Conservation (phyloP, 1,139 yeast species). For the Hansenula sp. region DNA sequence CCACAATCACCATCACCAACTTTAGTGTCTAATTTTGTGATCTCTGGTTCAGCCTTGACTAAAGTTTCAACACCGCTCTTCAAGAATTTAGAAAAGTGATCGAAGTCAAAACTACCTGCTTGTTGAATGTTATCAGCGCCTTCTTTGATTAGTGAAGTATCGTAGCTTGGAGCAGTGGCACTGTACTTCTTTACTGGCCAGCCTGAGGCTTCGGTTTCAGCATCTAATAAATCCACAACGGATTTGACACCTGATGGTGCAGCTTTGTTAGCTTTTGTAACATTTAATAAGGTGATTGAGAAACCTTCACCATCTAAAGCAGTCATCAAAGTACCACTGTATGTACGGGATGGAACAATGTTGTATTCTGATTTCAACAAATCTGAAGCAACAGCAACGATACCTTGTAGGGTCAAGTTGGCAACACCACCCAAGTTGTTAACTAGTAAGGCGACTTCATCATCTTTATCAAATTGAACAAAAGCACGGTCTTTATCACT, state of each 20-base stretch:
- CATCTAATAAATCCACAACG: conserved; percentile 52
- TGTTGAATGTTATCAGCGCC: conserved; percentile 36
- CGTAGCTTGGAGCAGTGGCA: conserved; percentile 26
- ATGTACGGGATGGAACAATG: conserved; percentile 61
- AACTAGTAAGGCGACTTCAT: conserved; percentile 64
- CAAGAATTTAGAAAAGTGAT: conserved; percentile 31
- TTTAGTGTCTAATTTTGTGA: conserved; percentile 79
- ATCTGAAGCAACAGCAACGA: conserved; percentile 47
- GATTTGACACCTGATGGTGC: conserved; percentile 34
- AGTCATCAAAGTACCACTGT: conserved; percentile 75
- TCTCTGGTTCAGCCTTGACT: conserved; percentile 64
- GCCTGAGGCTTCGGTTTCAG: conserved; percentile 75
- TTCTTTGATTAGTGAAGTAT: conserved; percentile 32
- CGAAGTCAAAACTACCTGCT: conserved; percentile 33
- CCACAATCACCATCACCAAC: conserved; percentile 99
- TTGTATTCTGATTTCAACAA: conserved; percentile 42
- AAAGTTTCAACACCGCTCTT: conserved; percentile 46
- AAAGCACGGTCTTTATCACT: conserved; percentile 68
- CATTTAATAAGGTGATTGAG: conserved; percentile 72
- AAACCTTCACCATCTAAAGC: conserved; percentile 92
- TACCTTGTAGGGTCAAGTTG: conserved; percentile 66
- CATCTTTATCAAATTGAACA: conserved; percentile 56
- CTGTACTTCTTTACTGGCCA: conserved; percentile 48
- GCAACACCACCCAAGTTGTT: conserved; percentile 89
- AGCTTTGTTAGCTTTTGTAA: conserved; percentile 42